A percentile compares a stretch with the other conserved stretches of the same genome.
Evolutionary conservation across 305 asterid genomes (phyloP).

Genomic region (Fraxinus xanthoxyloides): DNA sequence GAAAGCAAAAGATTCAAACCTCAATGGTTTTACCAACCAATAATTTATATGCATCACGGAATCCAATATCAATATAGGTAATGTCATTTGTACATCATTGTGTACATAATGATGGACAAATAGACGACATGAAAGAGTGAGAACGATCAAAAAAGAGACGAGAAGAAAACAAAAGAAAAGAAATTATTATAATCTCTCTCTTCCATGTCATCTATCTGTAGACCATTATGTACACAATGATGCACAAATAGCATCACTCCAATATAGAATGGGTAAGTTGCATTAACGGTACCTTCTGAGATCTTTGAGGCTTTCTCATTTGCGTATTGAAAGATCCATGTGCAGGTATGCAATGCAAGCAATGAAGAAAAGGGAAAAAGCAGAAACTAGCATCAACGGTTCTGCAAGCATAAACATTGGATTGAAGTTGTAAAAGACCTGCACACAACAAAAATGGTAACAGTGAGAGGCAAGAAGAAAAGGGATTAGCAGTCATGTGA

Average conservation of each 20-base stretch:
- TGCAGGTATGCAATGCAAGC: slow-evolving; percentile 74
- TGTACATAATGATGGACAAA: no score
- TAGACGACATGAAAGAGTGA: neutral
- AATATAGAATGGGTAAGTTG: neutral
- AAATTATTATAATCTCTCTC: no score
- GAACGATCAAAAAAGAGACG: neutral
- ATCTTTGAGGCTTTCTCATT: slow-evolving; percentile 31
- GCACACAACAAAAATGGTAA: slow-evolving; percentile 39
- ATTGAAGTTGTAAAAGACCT: slow-evolving; percentile 90
- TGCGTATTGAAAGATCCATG: slow-evolving; percentile 71
- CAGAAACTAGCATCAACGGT: slow-evolving; percentile 82
- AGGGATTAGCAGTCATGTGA: slow-evolving; percentile 6
- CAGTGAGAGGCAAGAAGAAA: neutral
- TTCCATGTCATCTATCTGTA: neutral
- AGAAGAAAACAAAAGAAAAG: neutral
- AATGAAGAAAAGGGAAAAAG: slow-evolving; percentile 67
- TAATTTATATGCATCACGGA: neutral
- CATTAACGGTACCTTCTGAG: slow-evolving; percentile 31
- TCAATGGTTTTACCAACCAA: neutral
- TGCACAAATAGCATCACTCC: neutral
- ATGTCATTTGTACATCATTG: neutral
- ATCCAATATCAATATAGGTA: neutral
- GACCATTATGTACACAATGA: neutral
- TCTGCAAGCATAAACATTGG: slow-evolving; percentile 91
- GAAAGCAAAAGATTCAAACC: neutral